A percentile compares a stretch with the other conserved stretches of the same genome.
Evolutionary conservation across 257 asterid species (phyloP).

Genomic region (Craterostigma plantagineum): DNA sequence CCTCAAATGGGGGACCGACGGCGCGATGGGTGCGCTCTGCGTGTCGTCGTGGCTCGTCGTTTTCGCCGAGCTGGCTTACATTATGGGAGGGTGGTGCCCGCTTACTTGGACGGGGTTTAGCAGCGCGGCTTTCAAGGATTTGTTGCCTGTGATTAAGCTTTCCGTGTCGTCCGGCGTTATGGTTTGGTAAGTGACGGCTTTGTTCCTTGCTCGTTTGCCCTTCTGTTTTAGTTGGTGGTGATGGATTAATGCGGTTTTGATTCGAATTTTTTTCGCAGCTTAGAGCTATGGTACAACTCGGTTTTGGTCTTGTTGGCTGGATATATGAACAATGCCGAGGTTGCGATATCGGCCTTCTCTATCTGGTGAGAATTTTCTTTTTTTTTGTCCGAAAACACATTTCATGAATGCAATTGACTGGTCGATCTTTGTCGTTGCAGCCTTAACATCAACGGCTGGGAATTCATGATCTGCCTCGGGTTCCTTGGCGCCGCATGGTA

Average conservation of each 20-base stretch:
- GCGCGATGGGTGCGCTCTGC: constrained; percentile 38
- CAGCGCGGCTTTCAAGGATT: constrained; percentile 30
- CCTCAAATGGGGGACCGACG: constrained; percentile 27
- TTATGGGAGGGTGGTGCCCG: constrained; percentile 58
- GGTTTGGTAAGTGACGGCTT: constrained; percentile 61
- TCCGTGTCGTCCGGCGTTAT: constrained; percentile 44
- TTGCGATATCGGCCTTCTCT: constrained; percentile 41
- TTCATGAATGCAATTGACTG: not conserved
- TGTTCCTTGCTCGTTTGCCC: too few relatives aligned
- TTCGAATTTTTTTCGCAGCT: constrained; percentile 11
- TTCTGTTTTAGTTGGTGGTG: too few relatives aligned
- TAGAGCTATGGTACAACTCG: constrained; percentile 41
- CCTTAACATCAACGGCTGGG: constrained; percentile 41
- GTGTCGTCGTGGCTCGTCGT: constrained; percentile 38
- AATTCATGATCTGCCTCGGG: constrained; percentile 35
- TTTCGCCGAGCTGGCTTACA: constrained; percentile 28
- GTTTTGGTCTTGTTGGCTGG: constrained; percentile 38
- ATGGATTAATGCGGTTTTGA: too few relatives aligned
- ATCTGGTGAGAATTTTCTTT: constrained; percentile 23
- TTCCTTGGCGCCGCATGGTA: constrained; percentile 37
- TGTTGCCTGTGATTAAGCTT: constrained; percentile 43
- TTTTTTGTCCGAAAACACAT: not conserved
- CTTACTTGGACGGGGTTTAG: constrained; percentile 43
- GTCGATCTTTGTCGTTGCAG: constrained; percentile 12
- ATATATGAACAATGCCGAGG: constrained; percentile 32